A percentile compares a stretch with the other conserved stretches of the same genome.
Conservation (phyloP, 2,329 filamentous ascomycete genomes). For the Lecanicillium sp. region DNA sequence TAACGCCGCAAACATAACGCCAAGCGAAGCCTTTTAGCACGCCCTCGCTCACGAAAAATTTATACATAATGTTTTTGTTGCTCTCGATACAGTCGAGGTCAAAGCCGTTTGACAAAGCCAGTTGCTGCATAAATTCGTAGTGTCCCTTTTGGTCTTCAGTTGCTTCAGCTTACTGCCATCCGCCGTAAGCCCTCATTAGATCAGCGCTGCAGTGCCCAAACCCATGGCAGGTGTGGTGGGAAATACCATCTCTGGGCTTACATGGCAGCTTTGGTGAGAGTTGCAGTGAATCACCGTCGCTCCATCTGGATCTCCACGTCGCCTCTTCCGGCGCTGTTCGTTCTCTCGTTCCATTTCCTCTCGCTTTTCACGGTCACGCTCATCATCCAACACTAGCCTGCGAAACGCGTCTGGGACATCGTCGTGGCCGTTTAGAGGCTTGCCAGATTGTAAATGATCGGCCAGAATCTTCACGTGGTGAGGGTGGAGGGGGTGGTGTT, state of each 20-base stretch:
- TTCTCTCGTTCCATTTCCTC: slow-evolving; percentile 6
- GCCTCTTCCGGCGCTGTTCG: slow-evolving; percentile 7
- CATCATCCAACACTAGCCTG: slow-evolving; percentile 7
- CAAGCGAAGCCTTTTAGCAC: slow-evolving; percentile 9
- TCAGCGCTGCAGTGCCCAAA: slow-evolving; percentile 7
- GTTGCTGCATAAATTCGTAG: slow-evolving; percentile 5
- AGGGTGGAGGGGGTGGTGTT: slow-evolving; percentile 30
- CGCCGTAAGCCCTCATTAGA: slow-evolving; percentile 4
- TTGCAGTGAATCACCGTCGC: slow-evolving; percentile 3
- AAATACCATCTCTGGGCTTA: slow-evolving; percentile 4
- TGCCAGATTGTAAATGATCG: slow-evolving; percentile 10
- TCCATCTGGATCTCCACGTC: slow-evolving; percentile 1
- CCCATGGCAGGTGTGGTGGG: slow-evolving; percentile 6
- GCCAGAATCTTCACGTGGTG: slow-evolving; percentile 11
- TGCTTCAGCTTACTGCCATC: slow-evolving; percentile 5
- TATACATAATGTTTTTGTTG: slow-evolving; percentile 7
- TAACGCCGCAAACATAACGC: slow-evolving; percentile 6
- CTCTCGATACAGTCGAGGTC: slow-evolving; percentile 8
- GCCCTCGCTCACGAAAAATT: slow-evolving; percentile 6
- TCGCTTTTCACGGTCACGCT: slow-evolving; percentile 9
- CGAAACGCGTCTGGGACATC: slow-evolving; percentile 10
- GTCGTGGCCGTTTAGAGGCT: slow-evolving; percentile 8
- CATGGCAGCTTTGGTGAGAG: not conserved
- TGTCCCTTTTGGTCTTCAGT: slow-evolving; percentile 8
- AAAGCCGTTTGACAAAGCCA: slow-evolving; percentile 6